These are phyloP conservation scores for Pichia sp. DNA, from an alignment of 1,139 yeast species.

Conservation along the genomic window DNA sequence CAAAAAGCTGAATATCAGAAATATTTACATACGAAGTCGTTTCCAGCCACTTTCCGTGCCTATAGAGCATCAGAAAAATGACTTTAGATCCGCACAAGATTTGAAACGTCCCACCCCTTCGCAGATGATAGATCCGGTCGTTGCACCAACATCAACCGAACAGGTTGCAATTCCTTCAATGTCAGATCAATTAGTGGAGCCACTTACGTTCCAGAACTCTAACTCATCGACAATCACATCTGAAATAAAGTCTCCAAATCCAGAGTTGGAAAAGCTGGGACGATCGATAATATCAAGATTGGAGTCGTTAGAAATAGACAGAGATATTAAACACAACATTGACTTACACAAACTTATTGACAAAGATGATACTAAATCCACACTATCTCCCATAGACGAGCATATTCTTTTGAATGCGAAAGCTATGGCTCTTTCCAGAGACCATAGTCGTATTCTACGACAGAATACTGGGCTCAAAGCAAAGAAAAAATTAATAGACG, in stretches of 20 bases:
- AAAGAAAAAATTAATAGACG: neutral
- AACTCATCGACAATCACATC: neutral
- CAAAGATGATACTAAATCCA: neutral
- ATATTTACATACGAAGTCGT: constrained; percentile 10
- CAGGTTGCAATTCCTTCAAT: too few species aligned
- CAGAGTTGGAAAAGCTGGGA: neutral
- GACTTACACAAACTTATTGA: constrained; percentile 2
- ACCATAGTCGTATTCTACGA: neutral
- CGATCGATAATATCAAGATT: neutral
- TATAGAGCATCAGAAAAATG: neutral
- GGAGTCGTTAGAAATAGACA: neutral
- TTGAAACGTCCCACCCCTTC: neutral
- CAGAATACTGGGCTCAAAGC: neutral
- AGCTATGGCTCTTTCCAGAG: neutral
- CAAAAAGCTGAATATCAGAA: neutral
- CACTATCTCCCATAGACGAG: constrained; percentile 5
- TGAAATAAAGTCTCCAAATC: neutral
- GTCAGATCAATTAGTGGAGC: too few species aligned
- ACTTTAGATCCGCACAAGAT: neutral
- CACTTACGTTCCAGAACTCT: too few species aligned
- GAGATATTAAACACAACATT: neutral
- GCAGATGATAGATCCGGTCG: too few species aligned
- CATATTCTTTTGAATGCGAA: constrained; percentile 5
- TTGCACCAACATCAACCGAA: too few species aligned
- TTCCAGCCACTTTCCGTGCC: constrained; percentile 5